Base-by-base conservation (phyloP, 495 filamentous ascomycete species). In the Jackrogersella multiformis region DNA sequence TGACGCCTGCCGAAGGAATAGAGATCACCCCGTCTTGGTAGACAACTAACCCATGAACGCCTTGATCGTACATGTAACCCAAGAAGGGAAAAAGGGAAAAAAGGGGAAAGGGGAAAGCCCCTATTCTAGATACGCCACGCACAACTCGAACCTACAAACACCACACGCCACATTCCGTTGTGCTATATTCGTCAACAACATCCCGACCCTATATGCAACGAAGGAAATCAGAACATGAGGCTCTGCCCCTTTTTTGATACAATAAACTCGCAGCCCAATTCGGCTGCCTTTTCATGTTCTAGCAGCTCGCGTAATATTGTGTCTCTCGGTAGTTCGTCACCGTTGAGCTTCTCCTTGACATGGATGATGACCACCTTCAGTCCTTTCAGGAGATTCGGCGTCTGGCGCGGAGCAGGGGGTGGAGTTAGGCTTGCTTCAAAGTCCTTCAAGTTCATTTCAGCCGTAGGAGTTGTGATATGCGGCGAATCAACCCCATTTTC, bases 181-280 rank as follows among this genome's bases (percentile, higher is more conserved):
- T 53, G 30, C 20, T 53, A 64, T 48, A 61, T 69, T n/a, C n/a
- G 15, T 57, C 7, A 32, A 36, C 28, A 56, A 39, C 36, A 23
- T 34, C 56, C 20, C 26, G 41, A 18, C 35, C 60, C 16, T 64
- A 69, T 60, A 61, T 69, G 55, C 41, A 53, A 55, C 16, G 18
- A 32, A 59, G 23, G 16, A 49, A 38, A 49, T 76, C 48, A 81
- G 0, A 81, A 68, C 7, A 72, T 59, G 34, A 79, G 64, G 34
- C 70, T 74, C 70, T 81, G 77, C 20, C 90, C 89, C 45, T 79
- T 76, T 66, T 79, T 76, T 4, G 88, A 86, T 42, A 97, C 80
- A 6, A 88, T 78, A 79, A 96, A 97, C 58, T 89, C 84, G 68
- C 92, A 94, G 0, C 95, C 96, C 66, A 97, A 63, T 56, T 81